phyloP scores from a whole-genome alignment of 2,329 filamentous ascomycete species.

The Dothidotthia symphoricarpi region DNA sequence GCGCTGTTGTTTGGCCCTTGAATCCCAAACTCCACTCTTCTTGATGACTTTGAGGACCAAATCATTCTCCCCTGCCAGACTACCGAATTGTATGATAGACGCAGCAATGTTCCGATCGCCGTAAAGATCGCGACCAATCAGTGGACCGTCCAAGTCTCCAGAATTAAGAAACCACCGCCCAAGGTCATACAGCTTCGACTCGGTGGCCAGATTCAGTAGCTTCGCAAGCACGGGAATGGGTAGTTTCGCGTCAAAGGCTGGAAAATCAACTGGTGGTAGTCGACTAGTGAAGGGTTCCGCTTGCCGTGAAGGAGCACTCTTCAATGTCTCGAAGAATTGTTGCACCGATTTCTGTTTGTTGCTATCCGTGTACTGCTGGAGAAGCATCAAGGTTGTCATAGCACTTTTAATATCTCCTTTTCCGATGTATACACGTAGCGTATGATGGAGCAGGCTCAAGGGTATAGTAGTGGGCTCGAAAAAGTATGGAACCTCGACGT shows the following conservation, averaged over 20 bases:
- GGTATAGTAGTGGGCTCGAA: slow-evolving; percentile 46
- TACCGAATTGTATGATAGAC: slow-evolving; percentile 56
- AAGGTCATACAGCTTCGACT: slow-evolving; percentile 49
- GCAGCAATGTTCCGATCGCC: slow-evolving; percentile 50
- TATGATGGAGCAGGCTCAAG: slow-evolving; percentile 46
- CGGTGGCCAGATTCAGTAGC: slow-evolving; percentile 52
- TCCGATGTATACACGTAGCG: slow-evolving; percentile 42
- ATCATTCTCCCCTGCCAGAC: slow-evolving; percentile 48
- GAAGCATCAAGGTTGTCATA: slow-evolving; percentile 36
- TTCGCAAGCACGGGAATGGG: slow-evolving; percentile 50
- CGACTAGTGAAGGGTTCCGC: slow-evolving; percentile 27
- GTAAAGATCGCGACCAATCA: slow-evolving; percentile 50
- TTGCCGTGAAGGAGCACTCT: slow-evolving; percentile 12
- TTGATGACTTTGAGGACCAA: slow-evolving; percentile 36
- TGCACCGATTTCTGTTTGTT: slow-evolving; percentile 46
- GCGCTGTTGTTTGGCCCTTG: slow-evolving; percentile 21
- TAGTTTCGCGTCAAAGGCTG: slow-evolving; percentile 47
- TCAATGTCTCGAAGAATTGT: slow-evolving; percentile 43
- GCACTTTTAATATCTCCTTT: slow-evolving; percentile 42
- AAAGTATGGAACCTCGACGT: slow-evolving; percentile 40
- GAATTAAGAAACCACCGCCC: slow-evolving; percentile 56
- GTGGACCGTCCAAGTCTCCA: slow-evolving; percentile 54
- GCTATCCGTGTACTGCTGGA: slow-evolving; percentile 45
- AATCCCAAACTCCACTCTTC: slow-evolving; percentile 16
- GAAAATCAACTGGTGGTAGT: slow-evolving; percentile 44